Percentiles rank a stretch among this genome's conserved stretches.
phyloP scores from a whole-genome alignment of 75 land plant genomes.

The Gnetum montanum region DNA sequence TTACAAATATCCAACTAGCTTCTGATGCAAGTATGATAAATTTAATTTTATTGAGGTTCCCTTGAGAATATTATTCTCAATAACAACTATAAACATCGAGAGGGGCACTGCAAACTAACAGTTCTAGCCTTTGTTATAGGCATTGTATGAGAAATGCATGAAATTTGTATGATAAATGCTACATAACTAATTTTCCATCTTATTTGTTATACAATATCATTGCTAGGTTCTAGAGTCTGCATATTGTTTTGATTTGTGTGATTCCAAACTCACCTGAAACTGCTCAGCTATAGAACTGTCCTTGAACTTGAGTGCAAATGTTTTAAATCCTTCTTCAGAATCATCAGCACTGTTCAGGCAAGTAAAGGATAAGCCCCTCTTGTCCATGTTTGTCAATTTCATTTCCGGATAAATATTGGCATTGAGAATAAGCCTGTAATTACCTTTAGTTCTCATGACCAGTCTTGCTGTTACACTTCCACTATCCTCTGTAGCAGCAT shows the following conservation, averaged over 20 bases:
- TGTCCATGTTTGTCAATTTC: constrained; percentile 35
- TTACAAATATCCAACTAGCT: too few relatives aligned
- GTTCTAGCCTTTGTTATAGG: too few relatives aligned
- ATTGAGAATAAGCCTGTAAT: constrained; percentile 30
- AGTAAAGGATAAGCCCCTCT: constrained; percentile 26
- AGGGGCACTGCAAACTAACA: too few relatives aligned
- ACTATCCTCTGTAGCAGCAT: constrained; percentile 16
- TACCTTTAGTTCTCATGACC: constrained; percentile 40
- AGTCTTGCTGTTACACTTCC: constrained; percentile 28
- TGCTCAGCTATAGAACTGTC: constrained; percentile 18
- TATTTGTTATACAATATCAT: too few relatives aligned
- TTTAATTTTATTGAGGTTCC: too few relatives aligned
- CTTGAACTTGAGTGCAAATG: constrained; percentile 32
- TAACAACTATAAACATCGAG: too few relatives aligned
- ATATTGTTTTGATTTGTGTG: constrained; percentile 15
- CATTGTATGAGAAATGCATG: too few relatives aligned
- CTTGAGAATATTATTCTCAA: too few relatives aligned
- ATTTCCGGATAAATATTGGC: constrained; percentile 33
- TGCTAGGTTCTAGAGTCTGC: constrained; percentile 15
- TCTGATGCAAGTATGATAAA: too few relatives aligned
- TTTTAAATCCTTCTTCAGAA: constrained; percentile 16
- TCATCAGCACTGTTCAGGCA: constrained; percentile 35
- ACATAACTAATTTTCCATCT: too few relatives aligned
- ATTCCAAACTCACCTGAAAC: constrained; percentile 17
- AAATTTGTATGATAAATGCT: too few relatives aligned